A percentile compares a stretch with the other conserved stretches of the same genome.
phyloP scores from a whole-genome alignment of 371 early-diverging fungal species.

The Rhizomucor pusillus region DNA sequence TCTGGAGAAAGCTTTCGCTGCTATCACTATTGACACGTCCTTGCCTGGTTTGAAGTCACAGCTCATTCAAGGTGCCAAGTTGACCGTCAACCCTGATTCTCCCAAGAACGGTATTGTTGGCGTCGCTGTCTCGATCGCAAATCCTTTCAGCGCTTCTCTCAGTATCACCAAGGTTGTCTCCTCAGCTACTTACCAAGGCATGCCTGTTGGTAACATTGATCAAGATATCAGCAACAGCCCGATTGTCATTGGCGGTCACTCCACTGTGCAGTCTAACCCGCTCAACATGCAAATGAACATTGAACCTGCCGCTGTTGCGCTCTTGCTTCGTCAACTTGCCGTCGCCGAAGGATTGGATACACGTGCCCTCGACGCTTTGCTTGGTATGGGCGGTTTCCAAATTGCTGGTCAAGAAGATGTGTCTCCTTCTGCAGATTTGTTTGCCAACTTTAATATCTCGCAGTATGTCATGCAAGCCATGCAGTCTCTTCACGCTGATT shows the following conservation, averaged over 20 bases:
- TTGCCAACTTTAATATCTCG: constrained; percentile 44
- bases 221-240: constrained; percentile 40
- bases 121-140: constrained; percentile 48
- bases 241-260: constrained; percentile 29
- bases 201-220: constrained; percentile 50
- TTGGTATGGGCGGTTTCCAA: constrained; percentile 40
- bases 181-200: constrained; percentile 41
- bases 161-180: constrained; percentile 44
- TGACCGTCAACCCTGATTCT: constrained; percentile 42
- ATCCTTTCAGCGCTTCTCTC: constrained; percentile 53
- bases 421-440: constrained; percentile 30
- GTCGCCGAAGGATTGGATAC: constrained; percentile 41
- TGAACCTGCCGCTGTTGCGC: constrained; percentile 36
- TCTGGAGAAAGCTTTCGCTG: constrained; percentile 41
- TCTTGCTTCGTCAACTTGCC: constrained; percentile 46
- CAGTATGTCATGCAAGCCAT: constrained; percentile 48
- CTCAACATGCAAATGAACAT: constrained; percentile 38
- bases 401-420: constrained; percentile 35
- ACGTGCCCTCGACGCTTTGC: constrained; percentile 43
- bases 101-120: constrained; percentile 38
- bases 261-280: constrained; percentile 28
- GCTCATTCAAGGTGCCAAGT: constrained; percentile 40
- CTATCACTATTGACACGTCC: constrained; percentile 36
- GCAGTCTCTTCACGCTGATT: constrained; percentile 47
- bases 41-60: constrained; percentile 47